A percentile compares a stretch with the other conserved stretches of the same genome.
Conservation (phyloP, 345 rosid genomes). For the Punica granatum region DNA sequence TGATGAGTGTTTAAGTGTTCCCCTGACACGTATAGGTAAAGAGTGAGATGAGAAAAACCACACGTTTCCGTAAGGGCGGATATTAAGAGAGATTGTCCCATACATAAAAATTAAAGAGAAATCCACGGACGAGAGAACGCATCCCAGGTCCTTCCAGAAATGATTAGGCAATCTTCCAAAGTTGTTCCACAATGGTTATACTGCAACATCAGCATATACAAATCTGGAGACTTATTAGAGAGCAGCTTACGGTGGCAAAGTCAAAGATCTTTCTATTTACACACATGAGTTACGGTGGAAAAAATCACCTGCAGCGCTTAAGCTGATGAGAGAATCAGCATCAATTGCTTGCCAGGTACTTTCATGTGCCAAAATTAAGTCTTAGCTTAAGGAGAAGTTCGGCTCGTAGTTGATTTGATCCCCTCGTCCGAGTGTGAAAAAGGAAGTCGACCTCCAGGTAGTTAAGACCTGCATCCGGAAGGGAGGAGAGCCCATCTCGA, state of each 20-base stretch:
- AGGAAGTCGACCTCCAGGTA: too few relatives aligned
- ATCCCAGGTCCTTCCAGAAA: conserved; percentile 82
- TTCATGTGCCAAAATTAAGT: conserved; percentile 5
- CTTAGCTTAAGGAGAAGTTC: background rate
- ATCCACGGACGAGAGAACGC: too few relatives aligned
- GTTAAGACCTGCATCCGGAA: too few relatives aligned
- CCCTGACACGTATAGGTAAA: too few relatives aligned
- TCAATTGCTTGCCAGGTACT: conserved; percentile 93
- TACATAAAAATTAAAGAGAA: too few relatives aligned
- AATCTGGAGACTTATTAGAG: conserved; percentile 56
- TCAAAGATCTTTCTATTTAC: conserved; percentile 49
- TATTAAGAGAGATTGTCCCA: too few relatives aligned
- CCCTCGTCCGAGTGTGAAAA: too few relatives aligned
- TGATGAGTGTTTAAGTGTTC: too few relatives aligned
- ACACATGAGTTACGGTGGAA: conserved; percentile 72
- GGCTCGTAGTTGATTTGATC: too few relatives aligned
- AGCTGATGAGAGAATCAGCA: conserved; percentile 90
- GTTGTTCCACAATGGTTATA: conserved; percentile 67
- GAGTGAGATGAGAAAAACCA: too few relatives aligned
- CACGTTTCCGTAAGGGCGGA: too few relatives aligned
- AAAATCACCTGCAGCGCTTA: conserved; percentile 83
- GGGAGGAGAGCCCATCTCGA: too few relatives aligned
- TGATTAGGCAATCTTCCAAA: conserved; percentile 63
- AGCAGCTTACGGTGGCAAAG: conserved; percentile 43
- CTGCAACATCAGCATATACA: conserved; percentile 51